Base-by-base conservation (phyloP, 495 filamentous ascomycete genomes). In the Penicillium crystallinum region DNA sequence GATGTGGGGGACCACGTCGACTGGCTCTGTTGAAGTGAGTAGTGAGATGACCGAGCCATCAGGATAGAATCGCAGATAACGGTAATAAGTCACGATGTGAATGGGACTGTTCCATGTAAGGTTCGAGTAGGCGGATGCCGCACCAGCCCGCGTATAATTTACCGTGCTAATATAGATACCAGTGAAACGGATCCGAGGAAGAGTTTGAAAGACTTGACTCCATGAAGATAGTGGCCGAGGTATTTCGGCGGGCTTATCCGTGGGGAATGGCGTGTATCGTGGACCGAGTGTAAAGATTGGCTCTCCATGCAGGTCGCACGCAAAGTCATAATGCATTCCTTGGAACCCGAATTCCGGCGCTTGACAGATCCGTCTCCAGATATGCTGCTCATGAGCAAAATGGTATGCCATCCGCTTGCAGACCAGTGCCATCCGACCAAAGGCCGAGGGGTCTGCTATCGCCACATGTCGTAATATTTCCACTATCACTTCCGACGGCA, bases 61-160 rank as follows among this genome's bases (percentile, higher is more conserved):
- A 18, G 90, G 87, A 73, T 95, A 96, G 70, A 97, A 93, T 11
- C 93, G 87, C 0, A 98, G 77, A 65, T 97, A 98, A 33, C 93
- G 88, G 73, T 93, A 97, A 70, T 97, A 98, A 0, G 93, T 98
- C 31, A 98, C 91, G 46, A 97, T 96, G 62, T 92, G 91, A 17
- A 97, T 87, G 11, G 95, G 93, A 18, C 81, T 85, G 63, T 83
- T 84, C 89, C 89, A 95, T 1, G 77, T 63, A 57, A 84, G 46
- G 64, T 65, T 68, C 64, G 79, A 70, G 69, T 77, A 72, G 53
- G 72, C 55, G 55, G 79, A 69, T 57, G 81, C 69, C 60, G 84
- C 84, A 44, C 93, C 93, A 2, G 89, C 72, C 2, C 93, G 87
- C 29, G 87, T 83, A 69, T 98, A 98, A 72, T 97, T 97, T 41